Evolutionary conservation across 768 basidiomycete species (phyloP).

Genomic region (Rubroboletus satanas): DNA sequence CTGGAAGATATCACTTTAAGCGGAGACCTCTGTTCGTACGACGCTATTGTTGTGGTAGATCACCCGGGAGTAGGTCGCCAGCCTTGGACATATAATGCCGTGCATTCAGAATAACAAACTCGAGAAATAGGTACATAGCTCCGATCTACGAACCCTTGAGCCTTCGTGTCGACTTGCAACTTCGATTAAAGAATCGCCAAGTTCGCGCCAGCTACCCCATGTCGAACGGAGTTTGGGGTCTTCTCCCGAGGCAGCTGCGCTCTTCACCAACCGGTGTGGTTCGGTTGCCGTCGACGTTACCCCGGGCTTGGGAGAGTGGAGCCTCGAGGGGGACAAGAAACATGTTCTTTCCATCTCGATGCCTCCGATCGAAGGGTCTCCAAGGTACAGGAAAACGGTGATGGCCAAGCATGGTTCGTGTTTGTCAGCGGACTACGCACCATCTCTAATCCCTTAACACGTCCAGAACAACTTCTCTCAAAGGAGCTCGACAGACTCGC

Average conservation of each 20-base stretch:
- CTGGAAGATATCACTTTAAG: slow-evolving; percentile 43
- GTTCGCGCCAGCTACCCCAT: slow-evolving; percentile 61
- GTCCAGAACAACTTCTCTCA: slow-evolving; percentile 43
- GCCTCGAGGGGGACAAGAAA: slow-evolving; percentile 40
- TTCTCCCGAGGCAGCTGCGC: slow-evolving; percentile 37
- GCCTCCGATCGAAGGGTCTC: slow-evolving; percentile 43
- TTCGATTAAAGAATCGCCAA: slow-evolving; percentile 47
- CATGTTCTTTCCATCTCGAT: slow-evolving; percentile 56
- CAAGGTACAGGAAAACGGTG: slow-evolving; percentile 42
- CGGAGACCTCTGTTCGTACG: slow-evolving; percentile 55
- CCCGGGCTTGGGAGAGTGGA: slow-evolving; percentile 36
- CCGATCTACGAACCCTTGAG: slow-evolving; percentile 64
- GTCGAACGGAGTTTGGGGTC: slow-evolving; percentile 33
- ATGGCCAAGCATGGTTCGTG: slow-evolving; percentile 55
- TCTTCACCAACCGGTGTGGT: slow-evolving; percentile 50
- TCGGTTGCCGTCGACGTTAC: slow-evolving; percentile 44
- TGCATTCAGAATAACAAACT: slow-evolving; percentile 1
- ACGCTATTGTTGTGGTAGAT: slow-evolving; percentile 63
- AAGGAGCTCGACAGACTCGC: slow-evolving; percentile 48
- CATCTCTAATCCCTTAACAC: background rate
- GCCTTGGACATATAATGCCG: background rate
- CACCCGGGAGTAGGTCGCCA: slow-evolving; percentile 62
- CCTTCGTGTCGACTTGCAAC: slow-evolving; percentile 48
- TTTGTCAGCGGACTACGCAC: background rate
- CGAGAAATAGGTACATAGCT: slow-evolving; percentile 57